These are phyloP conservation scores for Phytophthora parvispora DNA, from an alignment of 352 stramenopile genomes.

Conservation along the genomic window DNA sequence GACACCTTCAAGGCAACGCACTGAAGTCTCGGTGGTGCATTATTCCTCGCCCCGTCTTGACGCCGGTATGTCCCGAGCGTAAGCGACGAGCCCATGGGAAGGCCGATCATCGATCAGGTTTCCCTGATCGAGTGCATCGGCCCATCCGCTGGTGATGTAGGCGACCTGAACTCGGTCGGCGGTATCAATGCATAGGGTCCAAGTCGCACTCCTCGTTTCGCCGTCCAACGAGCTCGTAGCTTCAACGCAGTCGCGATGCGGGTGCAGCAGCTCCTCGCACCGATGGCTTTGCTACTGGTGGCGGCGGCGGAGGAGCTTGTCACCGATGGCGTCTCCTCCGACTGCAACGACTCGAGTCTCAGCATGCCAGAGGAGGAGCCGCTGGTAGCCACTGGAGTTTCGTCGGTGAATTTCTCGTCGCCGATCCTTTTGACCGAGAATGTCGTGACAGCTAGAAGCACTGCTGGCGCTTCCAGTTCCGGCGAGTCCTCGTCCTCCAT, in stretches of 20 bases:
- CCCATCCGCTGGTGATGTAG: slow-evolving; percentile 10
- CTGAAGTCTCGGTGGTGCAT: neutral
- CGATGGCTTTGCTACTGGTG: neutral
- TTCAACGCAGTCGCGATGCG: slow-evolving; percentile 11
- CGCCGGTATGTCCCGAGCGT: slow-evolving; percentile 15
- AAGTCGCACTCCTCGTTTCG: slow-evolving; percentile 28
- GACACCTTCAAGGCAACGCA: neutral
- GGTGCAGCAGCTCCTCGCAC: slow-evolving; percentile 5
- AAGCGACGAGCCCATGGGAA: slow-evolving; percentile 34
- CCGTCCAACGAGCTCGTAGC: slow-evolving; percentile 4
- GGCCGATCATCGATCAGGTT: slow-evolving; percentile 38
- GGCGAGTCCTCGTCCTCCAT: slow-evolving; percentile 4
- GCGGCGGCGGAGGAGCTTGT: neutral
- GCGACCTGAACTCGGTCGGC: slow-evolving; percentile 1
- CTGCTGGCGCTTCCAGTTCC: slow-evolving; percentile 1
- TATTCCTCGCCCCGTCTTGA: slow-evolving; percentile 8
- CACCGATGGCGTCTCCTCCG: slow-evolving; percentile 4
- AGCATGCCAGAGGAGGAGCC: slow-evolving; percentile 1
- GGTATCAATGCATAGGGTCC: neutral
- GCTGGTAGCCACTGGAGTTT: neutral
- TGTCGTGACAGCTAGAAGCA: neutral
- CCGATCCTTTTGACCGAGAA: neutral
- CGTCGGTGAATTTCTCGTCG: slow-evolving; percentile 1
- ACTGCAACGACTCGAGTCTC: slow-evolving; percentile 13
- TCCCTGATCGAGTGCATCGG: slow-evolving; percentile 13